phyloP scores from a whole-genome alignment of 768 basidiomycete species.

The Ramaria rubella region DNA sequence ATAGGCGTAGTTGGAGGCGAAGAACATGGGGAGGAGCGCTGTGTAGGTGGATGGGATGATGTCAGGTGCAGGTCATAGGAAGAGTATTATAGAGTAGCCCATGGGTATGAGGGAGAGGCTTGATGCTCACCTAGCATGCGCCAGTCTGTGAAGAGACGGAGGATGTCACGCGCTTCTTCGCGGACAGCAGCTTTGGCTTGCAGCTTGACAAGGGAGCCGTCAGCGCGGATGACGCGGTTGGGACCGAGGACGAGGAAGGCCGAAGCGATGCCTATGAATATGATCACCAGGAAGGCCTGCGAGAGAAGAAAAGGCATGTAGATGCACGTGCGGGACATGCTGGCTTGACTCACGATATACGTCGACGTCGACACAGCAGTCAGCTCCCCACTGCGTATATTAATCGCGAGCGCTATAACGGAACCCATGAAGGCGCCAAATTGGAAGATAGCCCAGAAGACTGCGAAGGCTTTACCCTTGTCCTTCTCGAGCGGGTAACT shows the following conservation, averaged over 20 bases:
- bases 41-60: constrained; percentile 18
- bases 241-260: constrained; percentile 33
- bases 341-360: constrained; percentile 27
- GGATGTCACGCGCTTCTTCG: constrained; percentile 18
- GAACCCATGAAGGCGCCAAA: constrained; percentile 38
- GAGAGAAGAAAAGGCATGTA: not conserved
- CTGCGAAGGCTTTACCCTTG: constrained; percentile 43
- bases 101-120: not conserved
- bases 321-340: not conserved
- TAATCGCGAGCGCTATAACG: constrained; percentile 21
- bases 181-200: constrained; percentile 22
- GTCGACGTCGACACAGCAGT: constrained; percentile 33
- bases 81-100: too few relatives aligned
- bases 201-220: constrained; percentile 36
- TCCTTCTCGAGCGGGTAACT: constrained; percentile 50
- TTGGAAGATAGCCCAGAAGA: constrained; percentile 50
- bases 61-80: not conserved
- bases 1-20: constrained; percentile 40
- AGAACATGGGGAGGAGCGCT: constrained; percentile 32
- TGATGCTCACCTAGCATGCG: constrained; percentile 25
- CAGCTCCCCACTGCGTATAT: constrained; percentile 20
- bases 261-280: constrained; percentile 34
- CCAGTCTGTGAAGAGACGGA: constrained; percentile 34
- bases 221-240: constrained; percentile 30
- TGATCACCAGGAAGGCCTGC: constrained; percentile 39